A percentile compares a stretch with the other conserved stretches of the same genome.
phyloP scores from a whole-genome alignment of 306 rosid genomes.

The Purshia tridentata region DNA sequence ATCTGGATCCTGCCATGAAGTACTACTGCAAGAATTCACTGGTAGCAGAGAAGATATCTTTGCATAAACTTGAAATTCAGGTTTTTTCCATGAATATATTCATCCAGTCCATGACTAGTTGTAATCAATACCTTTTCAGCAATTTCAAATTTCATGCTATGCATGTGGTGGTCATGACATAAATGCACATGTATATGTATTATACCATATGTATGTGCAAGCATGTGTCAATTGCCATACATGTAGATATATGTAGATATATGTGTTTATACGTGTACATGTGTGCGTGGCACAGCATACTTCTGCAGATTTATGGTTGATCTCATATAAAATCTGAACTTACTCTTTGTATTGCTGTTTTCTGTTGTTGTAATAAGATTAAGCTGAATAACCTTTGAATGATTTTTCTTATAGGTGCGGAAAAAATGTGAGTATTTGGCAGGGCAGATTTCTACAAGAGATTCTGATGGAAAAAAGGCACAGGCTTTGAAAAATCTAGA shows the following conservation, averaged over 20 bases:
- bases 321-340: neutral
- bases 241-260: neutral
- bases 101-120: neutral
- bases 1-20: constrained; percentile 82
- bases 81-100: constrained; percentile 32
- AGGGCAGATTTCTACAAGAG: constrained; percentile 50
- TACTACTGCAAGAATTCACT: constrained; percentile 60
- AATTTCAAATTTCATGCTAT: neutral
- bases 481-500: constrained; percentile 47
- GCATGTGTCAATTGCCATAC: neutral
- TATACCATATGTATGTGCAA: neutral
- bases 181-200: neutral
- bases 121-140: neutral
- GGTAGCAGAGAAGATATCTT: constrained; percentile 57
- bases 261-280: neutral
- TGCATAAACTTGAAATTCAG: constrained; percentile 76
- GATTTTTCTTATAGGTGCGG: constrained; percentile 56
- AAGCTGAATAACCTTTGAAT: constrained; percentile 2
- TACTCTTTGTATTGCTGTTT: neutral
- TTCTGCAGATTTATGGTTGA: neutral
- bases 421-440: constrained; percentile 67
- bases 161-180: neutral
- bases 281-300: neutral
- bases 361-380: neutral
- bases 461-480: constrained; percentile 54